phyloP scores from a whole-genome alignment of 345 rosid species.

The Schrenkiella parvula region DNA sequence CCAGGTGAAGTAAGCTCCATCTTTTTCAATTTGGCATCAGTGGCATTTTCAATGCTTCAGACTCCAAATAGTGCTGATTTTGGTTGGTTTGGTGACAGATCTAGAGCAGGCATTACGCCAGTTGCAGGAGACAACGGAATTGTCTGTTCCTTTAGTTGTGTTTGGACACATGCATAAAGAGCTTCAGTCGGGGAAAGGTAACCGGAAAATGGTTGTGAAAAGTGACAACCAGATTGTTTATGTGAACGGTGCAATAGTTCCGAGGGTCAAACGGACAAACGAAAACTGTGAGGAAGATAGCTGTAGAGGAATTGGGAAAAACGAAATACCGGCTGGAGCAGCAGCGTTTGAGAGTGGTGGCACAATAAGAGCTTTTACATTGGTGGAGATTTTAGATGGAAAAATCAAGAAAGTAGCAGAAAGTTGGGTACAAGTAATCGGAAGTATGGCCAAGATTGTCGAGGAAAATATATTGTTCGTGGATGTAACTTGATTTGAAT shows the following conservation, averaged over 20 bases:
- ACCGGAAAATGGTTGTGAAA: constrained; percentile 60
- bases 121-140: constrained; percentile 46
- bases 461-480: constrained; percentile 53
- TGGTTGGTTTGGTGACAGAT: constrained; percentile 41
- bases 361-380: constrained; percentile 60
- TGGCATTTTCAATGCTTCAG: background rate
- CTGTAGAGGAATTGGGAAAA: background rate
- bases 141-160: constrained; percentile 52
- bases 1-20: constrained; percentile 47
- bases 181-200: constrained; percentile 58
- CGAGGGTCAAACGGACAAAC: constrained; percentile 45
- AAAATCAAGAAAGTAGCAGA: constrained; percentile 59
- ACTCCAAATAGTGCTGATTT: background rate
- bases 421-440: constrained; percentile 62
- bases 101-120: constrained; percentile 64
- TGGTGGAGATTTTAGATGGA: constrained; percentile 56
- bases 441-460: constrained; percentile 39
- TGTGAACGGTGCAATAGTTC: constrained; percentile 82
- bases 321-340: background rate
- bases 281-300: background rate
- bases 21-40: background rate
- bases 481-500: constrained; percentile 6
- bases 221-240: constrained; percentile 47
- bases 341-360: constrained; percentile 34
- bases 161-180: constrained; percentile 94